A percentile compares a stretch with the other conserved stretches of the same genome.
Conservation (phyloP, 257 asterid species). For the Solanum sitiens region DNA sequence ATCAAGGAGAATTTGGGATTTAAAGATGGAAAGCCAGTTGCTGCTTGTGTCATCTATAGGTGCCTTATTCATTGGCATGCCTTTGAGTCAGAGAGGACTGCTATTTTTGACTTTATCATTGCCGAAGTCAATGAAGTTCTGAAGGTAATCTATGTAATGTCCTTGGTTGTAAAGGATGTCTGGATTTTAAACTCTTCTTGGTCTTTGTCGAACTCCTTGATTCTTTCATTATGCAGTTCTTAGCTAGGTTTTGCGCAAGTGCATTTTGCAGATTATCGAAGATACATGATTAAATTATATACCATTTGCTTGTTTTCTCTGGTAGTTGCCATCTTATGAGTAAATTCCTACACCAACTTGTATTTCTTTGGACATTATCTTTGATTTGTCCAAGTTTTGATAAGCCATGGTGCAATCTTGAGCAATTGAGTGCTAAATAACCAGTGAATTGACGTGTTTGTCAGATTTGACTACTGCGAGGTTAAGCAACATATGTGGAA, state of each 20-base stretch:
- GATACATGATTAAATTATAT: not conserved
- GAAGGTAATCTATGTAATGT: conserved; percentile 43
- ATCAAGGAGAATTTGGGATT: conserved; percentile 85
- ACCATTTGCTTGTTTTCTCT: not conserved
- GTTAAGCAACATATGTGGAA: not conserved
- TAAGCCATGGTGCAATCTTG: not conserved
- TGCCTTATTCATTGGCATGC: conserved; percentile 96
- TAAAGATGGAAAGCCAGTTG: conserved; percentile 86
- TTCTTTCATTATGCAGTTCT: not conserved
- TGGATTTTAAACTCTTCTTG: not conserved
- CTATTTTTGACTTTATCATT: conserved; percentile 73
- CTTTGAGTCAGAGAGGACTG: conserved; percentile 93
- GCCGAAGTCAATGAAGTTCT: conserved; percentile 76
- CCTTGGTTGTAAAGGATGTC: not conserved
- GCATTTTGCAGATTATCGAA: not conserved
- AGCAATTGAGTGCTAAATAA: not conserved
- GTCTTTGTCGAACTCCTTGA: not conserved
- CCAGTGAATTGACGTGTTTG: not conserved
- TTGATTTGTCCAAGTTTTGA: not conserved
- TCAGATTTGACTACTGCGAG: not conserved
- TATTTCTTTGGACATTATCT: not conserved
- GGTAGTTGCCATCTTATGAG: not conserved
- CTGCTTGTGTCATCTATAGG: conserved; percentile 89
- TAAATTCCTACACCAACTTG: not conserved
- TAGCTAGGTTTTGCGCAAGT: not conserved